Conservation (phyloP, 2,329 filamentous ascomycete genomes). For the Parafenestella ontariensis region DNA sequence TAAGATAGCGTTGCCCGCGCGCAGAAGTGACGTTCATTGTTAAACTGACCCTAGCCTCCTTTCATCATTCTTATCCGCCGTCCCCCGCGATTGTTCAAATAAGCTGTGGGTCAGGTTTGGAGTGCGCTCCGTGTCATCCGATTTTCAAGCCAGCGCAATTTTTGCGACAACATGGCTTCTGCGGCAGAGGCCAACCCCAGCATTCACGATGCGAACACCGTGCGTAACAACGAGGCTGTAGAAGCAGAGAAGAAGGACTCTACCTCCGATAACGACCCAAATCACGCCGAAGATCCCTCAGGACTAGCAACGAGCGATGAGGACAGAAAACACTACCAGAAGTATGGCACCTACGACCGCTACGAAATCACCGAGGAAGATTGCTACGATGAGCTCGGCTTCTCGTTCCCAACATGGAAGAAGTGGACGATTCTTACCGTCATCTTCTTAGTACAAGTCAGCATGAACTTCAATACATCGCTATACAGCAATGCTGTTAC, state of each 20-base stretch:
- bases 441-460: conserved; percentile 62
- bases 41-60: background rate
- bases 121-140: background rate
- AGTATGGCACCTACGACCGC: conserved; percentile 52
- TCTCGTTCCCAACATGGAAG: conserved; percentile 57
- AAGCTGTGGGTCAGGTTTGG: background rate
- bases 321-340: conserved; percentile 40
- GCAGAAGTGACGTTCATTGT: background rate
- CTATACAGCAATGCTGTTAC: conserved; percentile 61
- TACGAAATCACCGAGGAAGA: conserved; percentile 59
- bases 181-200: conserved; percentile 20
- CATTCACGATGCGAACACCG: conserved; percentile 25
- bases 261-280: conserved; percentile 23
- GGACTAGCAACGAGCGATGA: conserved; percentile 20
- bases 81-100: background rate
- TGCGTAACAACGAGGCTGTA: conserved; percentile 18
- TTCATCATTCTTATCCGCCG: background rate
- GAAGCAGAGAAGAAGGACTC: conserved; percentile 35
- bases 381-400: conserved; percentile 59
- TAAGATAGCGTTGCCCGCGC: background rate
- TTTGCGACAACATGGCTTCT: conserved; percentile 18
- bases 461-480: conserved; percentile 66
- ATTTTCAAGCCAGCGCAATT: background rate
- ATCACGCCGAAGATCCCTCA: conserved; percentile 25
- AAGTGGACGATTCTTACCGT: conserved; percentile 62